phyloP scores from a whole-genome alignment of 306 rosid genomes.

The Crataegus laevigata region DNA sequence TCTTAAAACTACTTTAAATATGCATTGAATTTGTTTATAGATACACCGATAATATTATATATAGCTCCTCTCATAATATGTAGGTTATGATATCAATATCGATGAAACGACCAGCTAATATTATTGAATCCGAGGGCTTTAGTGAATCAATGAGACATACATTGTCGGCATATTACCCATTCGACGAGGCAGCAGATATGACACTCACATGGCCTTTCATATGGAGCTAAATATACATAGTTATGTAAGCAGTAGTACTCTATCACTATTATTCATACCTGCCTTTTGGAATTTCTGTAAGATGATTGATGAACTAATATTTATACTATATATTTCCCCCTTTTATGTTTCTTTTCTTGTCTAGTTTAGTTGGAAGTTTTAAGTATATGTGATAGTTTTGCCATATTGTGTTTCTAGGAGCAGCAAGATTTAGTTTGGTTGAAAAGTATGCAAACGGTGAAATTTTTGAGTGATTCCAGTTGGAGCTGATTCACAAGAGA shows the following conservation, averaged over 20 bases:
- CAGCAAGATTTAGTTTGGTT: too few relatives aligned
- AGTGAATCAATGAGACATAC: conserved; percentile 19
- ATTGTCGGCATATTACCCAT: conserved; percentile 20
- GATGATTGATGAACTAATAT: too few relatives aligned
- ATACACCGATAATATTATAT: too few relatives aligned
- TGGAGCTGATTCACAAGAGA: too few relatives aligned
- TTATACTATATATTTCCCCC: too few relatives aligned
- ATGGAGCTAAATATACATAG: not conserved
- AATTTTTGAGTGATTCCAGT: too few relatives aligned
- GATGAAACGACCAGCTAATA: not conserved
- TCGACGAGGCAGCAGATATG: conserved; percentile 16
- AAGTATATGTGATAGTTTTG: too few relatives aligned
- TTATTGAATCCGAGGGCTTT: not conserved
- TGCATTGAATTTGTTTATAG: not conserved
- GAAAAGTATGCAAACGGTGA: too few relatives aligned
- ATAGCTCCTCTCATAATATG: too few relatives aligned
- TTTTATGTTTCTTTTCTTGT: too few relatives aligned
- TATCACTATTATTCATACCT: not conserved
- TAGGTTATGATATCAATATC: not conserved
- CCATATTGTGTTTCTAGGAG: too few relatives aligned
- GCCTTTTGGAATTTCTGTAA: not conserved
- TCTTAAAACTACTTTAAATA: not conserved
- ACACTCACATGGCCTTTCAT: conserved; percentile 9
- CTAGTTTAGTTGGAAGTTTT: too few relatives aligned
- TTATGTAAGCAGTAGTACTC: not conserved